Evolutionary conservation across 2,329 filamentous ascomycete species (phyloP).

Genomic region (Exserohilum rostratum): DNA sequence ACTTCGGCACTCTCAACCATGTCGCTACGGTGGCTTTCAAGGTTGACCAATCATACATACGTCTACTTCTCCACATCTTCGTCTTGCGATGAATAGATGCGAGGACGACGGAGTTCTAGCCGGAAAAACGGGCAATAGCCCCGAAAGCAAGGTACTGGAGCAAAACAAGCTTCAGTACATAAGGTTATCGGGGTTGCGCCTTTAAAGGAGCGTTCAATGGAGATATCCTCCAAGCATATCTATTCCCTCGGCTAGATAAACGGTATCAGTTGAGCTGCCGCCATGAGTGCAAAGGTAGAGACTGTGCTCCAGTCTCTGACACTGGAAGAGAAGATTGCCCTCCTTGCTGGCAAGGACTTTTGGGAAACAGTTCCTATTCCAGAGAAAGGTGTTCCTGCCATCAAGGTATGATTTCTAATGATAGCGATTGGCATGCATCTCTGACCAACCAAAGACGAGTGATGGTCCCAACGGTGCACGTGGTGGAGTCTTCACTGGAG

Average conservation of each 20-base stretch:
- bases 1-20: slow-evolving; percentile 20
- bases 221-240: slow-evolving; percentile 4
- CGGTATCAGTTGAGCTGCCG: background rate
- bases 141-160: slow-evolving; percentile 10
- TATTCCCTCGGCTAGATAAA: background rate
- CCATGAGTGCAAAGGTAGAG: slow-evolving; percentile 36
- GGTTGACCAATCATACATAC: slow-evolving; percentile 16
- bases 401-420: slow-evolving; percentile 45
- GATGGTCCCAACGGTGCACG: slow-evolving; percentile 74
- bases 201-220: background rate
- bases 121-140: slow-evolving; percentile 24
- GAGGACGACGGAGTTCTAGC: slow-evolving; percentile 1
- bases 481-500: slow-evolving; percentile 68
- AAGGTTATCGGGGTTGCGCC: slow-evolving; percentile 4
- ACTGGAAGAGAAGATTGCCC: slow-evolving; percentile 44
- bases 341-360: slow-evolving; percentile 60
- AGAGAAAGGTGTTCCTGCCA: slow-evolving; percentile 64
- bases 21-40: slow-evolving; percentile 8
- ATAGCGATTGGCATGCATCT: background rate
- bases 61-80: slow-evolving; percentile 18
- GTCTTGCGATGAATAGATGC: slow-evolving; percentile 10
- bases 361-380: slow-evolving; percentile 70
- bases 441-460: slow-evolving; percentile 54
- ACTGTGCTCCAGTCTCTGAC: slow-evolving; percentile 40
- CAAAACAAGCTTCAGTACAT: slow-evolving; percentile 3